Base-by-base conservation (phyloP, 257 asterid genomes). In the Forsythia suspensa region DNA sequence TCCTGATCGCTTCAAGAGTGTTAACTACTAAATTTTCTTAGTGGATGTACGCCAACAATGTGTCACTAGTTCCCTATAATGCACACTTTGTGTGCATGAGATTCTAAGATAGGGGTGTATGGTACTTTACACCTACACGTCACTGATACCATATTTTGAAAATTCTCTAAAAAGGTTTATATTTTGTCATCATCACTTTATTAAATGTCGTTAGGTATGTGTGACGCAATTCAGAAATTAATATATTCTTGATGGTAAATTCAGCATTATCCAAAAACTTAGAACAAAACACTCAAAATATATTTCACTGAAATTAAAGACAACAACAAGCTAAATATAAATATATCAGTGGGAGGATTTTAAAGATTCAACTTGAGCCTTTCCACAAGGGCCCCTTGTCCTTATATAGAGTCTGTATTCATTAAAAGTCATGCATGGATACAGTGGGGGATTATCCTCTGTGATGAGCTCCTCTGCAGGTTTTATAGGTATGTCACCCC, bases 321-420 rank as follows among this genome's bases (percentile, higher is more conserved):
- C 42, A 40, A 41, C 15, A 46, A 46, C 3, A 11, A 8, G 46
- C 24, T 66, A 67, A 29, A 8, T 42, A 24, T 0, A 9, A 42
- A 68, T 37, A 72, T 21, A 76, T 80, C 67, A 40, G 52, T 46
- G 59, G 42, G 71, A 43, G 34, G 85, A 83, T 79, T 81, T 72
- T 5, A 86, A 81, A 55, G 92, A 84, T 75, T 88, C 88, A 16
- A 89, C 88, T 83, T 90, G 97, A 7, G 89, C 79, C 82, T 92
- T 92, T 59, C 97, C 95, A 72, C 85, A 63, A 29, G 87, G 97
- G 3, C 95, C 95, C 70, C 82, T 85, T 37, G 76, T 84, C 86
- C 97, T 82, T 34, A 92, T 85, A 68, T 68, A 71, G 66, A 82
- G 82, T 43, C 93, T 77, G 70, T 90, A 92, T 34, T 88, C 81